Evolutionary conservation across 2,329 filamentous ascomycete genomes (phyloP), one percentile per base, ranked within the genome.

Genomic region (Nothomitra cinnamomea): DNA sequence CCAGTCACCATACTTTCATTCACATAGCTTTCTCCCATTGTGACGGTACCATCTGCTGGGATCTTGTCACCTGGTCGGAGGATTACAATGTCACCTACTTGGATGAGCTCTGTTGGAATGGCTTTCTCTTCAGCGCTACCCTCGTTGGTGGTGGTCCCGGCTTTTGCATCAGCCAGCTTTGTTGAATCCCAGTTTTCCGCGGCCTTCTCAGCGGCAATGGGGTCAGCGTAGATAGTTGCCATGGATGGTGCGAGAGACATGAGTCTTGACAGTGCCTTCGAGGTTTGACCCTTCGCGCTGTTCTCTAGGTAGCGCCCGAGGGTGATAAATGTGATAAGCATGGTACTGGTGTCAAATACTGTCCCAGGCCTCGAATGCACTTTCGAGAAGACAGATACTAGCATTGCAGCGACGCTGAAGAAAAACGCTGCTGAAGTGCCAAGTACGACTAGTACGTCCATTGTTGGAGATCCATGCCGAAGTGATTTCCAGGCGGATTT

Each of bases 1-100:
- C 92, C 92, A 4, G 92, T 98, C 50, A 98, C 89, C 90, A 96
- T 96, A 64, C 88, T 95, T 69, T 98, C 92, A 60, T 98, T 88
- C 21, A 95, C 79, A 62, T 94, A 95, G 36, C 87, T 94, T 67
- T 95, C 87, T 32, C 92, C 92, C 53, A 85, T 80, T 54, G 87
- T 87, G 52, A 98, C 78, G 7, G 80, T 76, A 49, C 92, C 92
- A 64, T 98, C 92, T 1, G 90, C 90, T 1, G 92, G 90, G 55
- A 98, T 87, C 71, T 96, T 96, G 70, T 96, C 92, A 53, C 92
- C 92, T 5, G 92, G 92, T 54, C 87, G 84, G 54, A 98, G 77
- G 57, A 96, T 81, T 55, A 96, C 89, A 59, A 98, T 79, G 64
- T 98, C 92, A 45, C 88, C 88, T 10, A 95, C 85, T 66, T 96